Evolutionary conservation across 352 stramenopile genomes (phyloP), one percentile per base, ranked within the genome.

Genomic region (Globisporangium rhizosaccharum): DNA sequence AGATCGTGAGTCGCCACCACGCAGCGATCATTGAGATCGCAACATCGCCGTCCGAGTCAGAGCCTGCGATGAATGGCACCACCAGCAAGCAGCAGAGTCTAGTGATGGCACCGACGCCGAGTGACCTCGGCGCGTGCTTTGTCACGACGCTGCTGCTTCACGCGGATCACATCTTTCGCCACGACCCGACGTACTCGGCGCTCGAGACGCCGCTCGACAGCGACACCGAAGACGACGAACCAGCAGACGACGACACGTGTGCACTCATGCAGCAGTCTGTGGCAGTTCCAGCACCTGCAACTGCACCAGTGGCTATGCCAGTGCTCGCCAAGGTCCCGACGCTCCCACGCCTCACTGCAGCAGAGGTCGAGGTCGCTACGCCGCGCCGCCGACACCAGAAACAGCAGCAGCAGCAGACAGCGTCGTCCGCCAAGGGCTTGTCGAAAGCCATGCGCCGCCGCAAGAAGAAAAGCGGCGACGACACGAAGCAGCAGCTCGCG

Each of bases 121-220:
- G 33, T 2, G 63, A 56, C 6, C 59, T 88, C 11, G 65, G 73
- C 28, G 54, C 71, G n/a, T 90, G 80, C 59, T 90, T 90, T 45
- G 69, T 87, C 20, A 68, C 72, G 28, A 88, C 71, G 51, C 50
- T 90, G 3, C 64, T 88, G 18, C 63, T 52, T 3, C 78, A 90
- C 62, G 73, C 77, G 7, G 72, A 88, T 48, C 80, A 90, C 66
- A 82, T 90, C 57, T 90, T 90, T 50, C 80, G 77, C 51, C 77
- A 76, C 37, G 79, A 87, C 26, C 57, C 74, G 0, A 72, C 76
- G 68, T 72, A 71, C 37, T 57, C 51, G 0, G 54, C 75, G 15
- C 47, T 66, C 4, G 67, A 73, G 14, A 64, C 71, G 45, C 52
- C 82, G 20, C 56, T 77, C 3, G 71, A 73, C 45, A 87, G 73